Percentiles rank a stretch among this genome's conserved stretches.
Evolutionary conservation across 495 filamentous ascomycete genomes (phyloP).

Genomic region (Tuber brumale): DNA sequence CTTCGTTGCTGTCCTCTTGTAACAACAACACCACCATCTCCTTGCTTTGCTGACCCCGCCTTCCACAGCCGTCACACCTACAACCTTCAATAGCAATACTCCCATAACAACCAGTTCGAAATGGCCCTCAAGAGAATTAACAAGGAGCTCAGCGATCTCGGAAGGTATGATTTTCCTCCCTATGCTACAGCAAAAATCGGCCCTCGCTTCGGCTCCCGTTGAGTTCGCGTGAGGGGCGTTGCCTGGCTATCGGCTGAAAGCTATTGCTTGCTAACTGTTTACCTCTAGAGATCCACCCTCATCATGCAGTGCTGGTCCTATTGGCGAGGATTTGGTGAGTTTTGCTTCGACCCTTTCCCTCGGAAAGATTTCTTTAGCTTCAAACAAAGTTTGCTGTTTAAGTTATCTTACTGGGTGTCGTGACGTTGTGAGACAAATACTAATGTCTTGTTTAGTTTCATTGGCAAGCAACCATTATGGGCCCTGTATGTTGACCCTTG

Average conservation of each 20-base stretch:
- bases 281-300: slow-evolving; percentile 86
- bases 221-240: slow-evolving; percentile 22
- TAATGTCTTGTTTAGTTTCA: slow-evolving; percentile 63
- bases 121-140: slow-evolving; percentile 99
- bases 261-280: slow-evolving; percentile 24
- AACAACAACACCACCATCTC: slow-evolving; percentile 36
- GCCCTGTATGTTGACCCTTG: slow-evolving; percentile 67
- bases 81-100: slow-evolving; percentile 29
- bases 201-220: background rate
- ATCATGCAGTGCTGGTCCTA: slow-evolving; percentile 93
- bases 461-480: slow-evolving; percentile 99
- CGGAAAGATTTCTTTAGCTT: slow-evolving; percentile 13
- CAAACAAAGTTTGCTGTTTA: background rate
- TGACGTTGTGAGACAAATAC: background rate
- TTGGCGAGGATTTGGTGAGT: slow-evolving; percentile 95
- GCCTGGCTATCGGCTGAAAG: slow-evolving; percentile 3
- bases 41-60: slow-evolving; percentile 36
- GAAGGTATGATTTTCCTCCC: slow-evolving; percentile 63
- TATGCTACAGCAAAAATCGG: background rate
- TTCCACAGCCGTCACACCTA: slow-evolving; percentile 23
- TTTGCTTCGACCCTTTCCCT: slow-evolving; percentile 17
- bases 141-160: slow-evolving; percentile 98
- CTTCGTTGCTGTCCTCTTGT: slow-evolving; percentile 20
- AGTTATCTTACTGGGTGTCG: background rate
- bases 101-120: slow-evolving; percentile 45